A percentile compares a stretch with the other conserved stretches of the same genome.
These are phyloP conservation scores for Fusarium incarnatum DNA, from an alignment of 2,329 filamentous ascomycete genomes.

Conservation along the genomic window DNA sequence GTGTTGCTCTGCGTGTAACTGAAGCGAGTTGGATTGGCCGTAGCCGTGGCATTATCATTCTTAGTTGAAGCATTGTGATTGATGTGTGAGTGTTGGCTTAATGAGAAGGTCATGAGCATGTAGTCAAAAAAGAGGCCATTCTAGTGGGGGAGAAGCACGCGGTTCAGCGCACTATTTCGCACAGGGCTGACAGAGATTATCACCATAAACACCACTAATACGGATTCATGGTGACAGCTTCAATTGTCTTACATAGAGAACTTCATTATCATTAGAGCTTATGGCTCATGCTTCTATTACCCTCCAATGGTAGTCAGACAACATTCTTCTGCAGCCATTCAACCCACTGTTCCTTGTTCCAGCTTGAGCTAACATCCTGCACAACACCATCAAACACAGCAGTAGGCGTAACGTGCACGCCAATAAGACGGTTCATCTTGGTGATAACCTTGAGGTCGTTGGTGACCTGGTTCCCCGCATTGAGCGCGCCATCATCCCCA, in stretches of 20 bases:
- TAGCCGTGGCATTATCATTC: constrained; percentile 36
- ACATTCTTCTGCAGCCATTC: constrained; percentile 78
- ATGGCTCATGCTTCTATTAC: not conserved
- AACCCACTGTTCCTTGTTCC: constrained; percentile 84
- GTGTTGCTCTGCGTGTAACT: not conserved
- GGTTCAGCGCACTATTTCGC: constrained; percentile 4
- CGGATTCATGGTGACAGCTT: constrained; percentile 10
- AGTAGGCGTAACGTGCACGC: constrained; percentile 91
- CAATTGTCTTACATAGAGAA: not conserved
- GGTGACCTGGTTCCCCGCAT: constrained; percentile 84
- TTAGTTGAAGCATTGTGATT: constrained; percentile 39
- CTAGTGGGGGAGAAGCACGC: constrained; percentile 13
- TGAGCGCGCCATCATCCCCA: constrained; percentile 74
- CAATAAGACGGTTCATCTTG: constrained; percentile 81
- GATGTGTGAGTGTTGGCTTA: constrained; percentile 4
- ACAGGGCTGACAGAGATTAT: constrained; percentile 1
- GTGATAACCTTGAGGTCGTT: constrained; percentile 86
- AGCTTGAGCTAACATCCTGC: constrained; percentile 82
- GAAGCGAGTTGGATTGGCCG: constrained; percentile 29
- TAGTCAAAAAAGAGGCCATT: constrained; percentile 26
- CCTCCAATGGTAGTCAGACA: constrained; percentile 47
- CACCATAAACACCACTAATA: not conserved
- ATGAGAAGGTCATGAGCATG: constrained; percentile 19
- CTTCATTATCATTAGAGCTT: constrained; percentile 27
- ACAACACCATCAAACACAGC: constrained; percentile 90